Evolutionary conservation across 2,329 filamentous ascomycete genomes (phyloP), one percentile per base, ranked within the genome.

Genomic region (Colletotrichum costaricense): DNA sequence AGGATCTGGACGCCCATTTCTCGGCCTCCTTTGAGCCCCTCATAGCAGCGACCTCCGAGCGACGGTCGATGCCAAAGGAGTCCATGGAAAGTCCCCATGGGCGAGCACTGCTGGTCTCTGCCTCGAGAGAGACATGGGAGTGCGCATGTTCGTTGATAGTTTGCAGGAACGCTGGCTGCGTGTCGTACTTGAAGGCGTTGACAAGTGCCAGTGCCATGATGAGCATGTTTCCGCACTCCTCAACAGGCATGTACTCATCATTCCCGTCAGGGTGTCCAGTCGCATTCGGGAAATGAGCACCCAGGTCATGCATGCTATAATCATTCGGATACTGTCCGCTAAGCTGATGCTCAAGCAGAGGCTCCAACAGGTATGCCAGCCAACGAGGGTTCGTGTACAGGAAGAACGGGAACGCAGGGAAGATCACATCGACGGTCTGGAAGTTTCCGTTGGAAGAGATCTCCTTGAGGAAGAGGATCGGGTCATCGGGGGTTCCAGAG

Each of bases 361-460:
- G 94, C 80, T 96, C 93, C 5, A 97, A 85, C 3, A 96, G 86
- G 78, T 95, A 95, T 1, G 91, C 93, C 69, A 95, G 85, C 93
- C 94, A 96, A 72, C 90, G 87, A 2, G 94, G 94, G 77, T 95
- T 95, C 22, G 94, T 95, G 79, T 96, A 97, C 24, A 96, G 81
- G 85, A 96, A 96, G 86, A 96, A 97, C 0, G 94, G 94, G 82
- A 95, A 95, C 0, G 94, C 89, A 0, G 94, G 94, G 84, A 95
- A 97, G 77, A 97, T 96, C 69, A 97, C 93, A 83, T 96, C 94
- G 12, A 97, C 93, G 0, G 94, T 97, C 80, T 97, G 94, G 81
- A 92, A 92, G 78, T 97, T 96, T 4, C 94, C 94, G 77, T 96
- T 93, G 2, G 93, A 95, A 1, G 93, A 95, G 69, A 97, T 96